Percentiles rank a stretch among this genome's conserved stretches.
These are phyloP conservation scores for Mycena sp. DNA, from an alignment of 1,284 basidiomycete species.

Conservation along the genomic window DNA sequence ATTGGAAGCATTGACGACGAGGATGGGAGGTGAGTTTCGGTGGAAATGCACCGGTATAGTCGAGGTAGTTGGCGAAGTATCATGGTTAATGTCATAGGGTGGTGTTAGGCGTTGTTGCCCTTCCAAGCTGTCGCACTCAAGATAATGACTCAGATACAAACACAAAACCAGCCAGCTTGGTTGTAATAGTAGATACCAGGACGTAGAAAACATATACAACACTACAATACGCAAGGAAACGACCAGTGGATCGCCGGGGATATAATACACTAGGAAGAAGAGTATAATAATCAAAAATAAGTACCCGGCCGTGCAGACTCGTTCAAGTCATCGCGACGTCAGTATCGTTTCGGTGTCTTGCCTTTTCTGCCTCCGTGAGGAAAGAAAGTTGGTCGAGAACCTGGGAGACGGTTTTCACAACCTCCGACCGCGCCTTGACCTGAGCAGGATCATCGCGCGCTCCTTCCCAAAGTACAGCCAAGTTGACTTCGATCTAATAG, in stretches of 20 bases:
- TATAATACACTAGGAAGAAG: slow-evolving; percentile 11
- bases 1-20: slow-evolving; percentile 13
- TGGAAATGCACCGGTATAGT: slow-evolving; percentile 19
- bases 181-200: no score
- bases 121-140: no score
- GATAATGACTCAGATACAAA: no score
- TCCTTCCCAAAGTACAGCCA: slow-evolving; percentile 69
- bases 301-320: no score
- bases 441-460: slow-evolving; percentile 57
- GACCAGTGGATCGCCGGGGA: background rate
- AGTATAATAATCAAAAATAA: slow-evolving; percentile 18
- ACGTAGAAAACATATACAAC: background rate
- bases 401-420: slow-evolving; percentile 48
- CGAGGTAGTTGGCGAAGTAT: slow-evolving; percentile 16
- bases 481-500: slow-evolving; percentile 62
- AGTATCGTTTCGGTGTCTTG: slow-evolving; percentile 15
- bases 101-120: background rate
- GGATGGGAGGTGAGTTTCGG: slow-evolving; percentile 12
- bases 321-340: slow-evolving; percentile 33
- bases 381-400: slow-evolving; percentile 54
- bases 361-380: slow-evolving; percentile 53
- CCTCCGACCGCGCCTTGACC: slow-evolving; percentile 48
- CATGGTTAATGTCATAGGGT: slow-evolving; percentile 2
- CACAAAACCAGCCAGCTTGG: no score
- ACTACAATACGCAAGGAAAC: slow-evolving; percentile 2